Percentiles rank a stretch among this genome's conserved stretches.
Conservation (phyloP, 108 stramenopile species). For the Conticribra guillardii region DNA sequence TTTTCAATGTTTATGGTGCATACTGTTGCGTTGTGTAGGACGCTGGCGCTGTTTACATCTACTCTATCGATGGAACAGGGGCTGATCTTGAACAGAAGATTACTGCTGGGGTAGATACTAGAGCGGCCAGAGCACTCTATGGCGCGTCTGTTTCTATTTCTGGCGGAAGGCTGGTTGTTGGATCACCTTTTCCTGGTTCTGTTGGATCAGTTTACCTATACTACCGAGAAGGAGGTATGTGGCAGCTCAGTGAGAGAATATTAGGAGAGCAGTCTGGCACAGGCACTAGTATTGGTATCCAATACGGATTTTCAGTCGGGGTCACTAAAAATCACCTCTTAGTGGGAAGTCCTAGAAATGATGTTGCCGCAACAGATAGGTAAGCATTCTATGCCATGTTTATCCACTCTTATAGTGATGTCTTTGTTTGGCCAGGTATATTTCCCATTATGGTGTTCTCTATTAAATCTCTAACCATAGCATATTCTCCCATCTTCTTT, state of each 20-base stretch:
- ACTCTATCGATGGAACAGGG: slow-evolving; percentile 3
- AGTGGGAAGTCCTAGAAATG: slow-evolving; percentile 15
- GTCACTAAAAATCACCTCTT: slow-evolving; percentile 6
- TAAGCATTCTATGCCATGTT: background rate
- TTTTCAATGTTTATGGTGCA: background rate
- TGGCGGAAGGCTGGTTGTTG: slow-evolving; percentile 15
- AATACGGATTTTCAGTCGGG: slow-evolving; percentile 5
- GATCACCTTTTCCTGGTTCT: background rate
- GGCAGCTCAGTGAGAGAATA: slow-evolving; percentile 12
- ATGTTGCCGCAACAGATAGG: slow-evolving; percentile 12
- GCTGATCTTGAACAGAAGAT: slow-evolving; percentile 15
- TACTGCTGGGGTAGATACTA: slow-evolving; percentile 1
- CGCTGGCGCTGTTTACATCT: slow-evolving; percentile 17
- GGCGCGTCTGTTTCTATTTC: slow-evolving; percentile 18
- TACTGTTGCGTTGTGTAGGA: background rate
- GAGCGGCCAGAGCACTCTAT: slow-evolving; percentile 2
- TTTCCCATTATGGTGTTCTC: background rate
- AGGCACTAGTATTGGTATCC: slow-evolving; percentile 9
- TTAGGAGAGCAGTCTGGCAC: background rate
- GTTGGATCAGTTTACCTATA: slow-evolving; percentile 14
- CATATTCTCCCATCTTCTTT: background rate
- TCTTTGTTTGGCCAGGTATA: too few species aligned
- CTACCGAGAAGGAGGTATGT: slow-evolving; percentile 1
- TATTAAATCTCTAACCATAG: background rate
- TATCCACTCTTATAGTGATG: background rate